Conservation (phyloP, 352 stramenopile genomes). For the Pythium volutum region DNA sequence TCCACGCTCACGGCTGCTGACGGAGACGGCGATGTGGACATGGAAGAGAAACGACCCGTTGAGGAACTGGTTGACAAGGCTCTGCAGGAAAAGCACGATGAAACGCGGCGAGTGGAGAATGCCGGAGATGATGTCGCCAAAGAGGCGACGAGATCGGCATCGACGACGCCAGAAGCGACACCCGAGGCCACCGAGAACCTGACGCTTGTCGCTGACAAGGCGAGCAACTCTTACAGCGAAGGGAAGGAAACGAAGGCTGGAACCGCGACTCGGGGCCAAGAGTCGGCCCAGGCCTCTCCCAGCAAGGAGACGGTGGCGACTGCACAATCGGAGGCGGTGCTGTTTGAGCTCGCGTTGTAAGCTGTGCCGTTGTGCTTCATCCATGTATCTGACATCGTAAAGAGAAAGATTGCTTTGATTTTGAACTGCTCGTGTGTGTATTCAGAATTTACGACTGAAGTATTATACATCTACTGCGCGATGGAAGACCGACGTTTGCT, state of each 20-base stretch:
- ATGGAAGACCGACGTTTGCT: no score
- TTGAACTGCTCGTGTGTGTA: no score
- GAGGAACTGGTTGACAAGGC: background rate
- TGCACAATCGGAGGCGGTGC: constrained; percentile 30
- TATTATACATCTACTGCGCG: no score
- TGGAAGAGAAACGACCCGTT: constrained; percentile 1
- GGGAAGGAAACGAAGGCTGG: background rate
- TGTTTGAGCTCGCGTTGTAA: constrained; percentile 71
- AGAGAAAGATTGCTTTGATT: no score
- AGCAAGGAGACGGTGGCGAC: background rate
- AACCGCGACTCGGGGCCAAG: background rate
- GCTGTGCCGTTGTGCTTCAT: no score
- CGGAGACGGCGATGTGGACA: background rate
- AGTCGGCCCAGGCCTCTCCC: background rate
- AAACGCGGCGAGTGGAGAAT: constrained; percentile 6
- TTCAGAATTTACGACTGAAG: no score
- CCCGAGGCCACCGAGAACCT: background rate
- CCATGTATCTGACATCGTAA: no score
- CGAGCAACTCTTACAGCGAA: background rate
- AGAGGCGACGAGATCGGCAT: background rate
- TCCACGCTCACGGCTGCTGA: background rate
- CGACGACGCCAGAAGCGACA: constrained; percentile 6
- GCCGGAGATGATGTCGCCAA: background rate
- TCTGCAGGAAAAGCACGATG: constrained; percentile 4
- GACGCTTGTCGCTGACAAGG: background rate